These are phyloP conservation scores for Sporobolomyces roseus DNA, from an alignment of 768 basidiomycete genomes.

Conservation along the genomic window DNA sequence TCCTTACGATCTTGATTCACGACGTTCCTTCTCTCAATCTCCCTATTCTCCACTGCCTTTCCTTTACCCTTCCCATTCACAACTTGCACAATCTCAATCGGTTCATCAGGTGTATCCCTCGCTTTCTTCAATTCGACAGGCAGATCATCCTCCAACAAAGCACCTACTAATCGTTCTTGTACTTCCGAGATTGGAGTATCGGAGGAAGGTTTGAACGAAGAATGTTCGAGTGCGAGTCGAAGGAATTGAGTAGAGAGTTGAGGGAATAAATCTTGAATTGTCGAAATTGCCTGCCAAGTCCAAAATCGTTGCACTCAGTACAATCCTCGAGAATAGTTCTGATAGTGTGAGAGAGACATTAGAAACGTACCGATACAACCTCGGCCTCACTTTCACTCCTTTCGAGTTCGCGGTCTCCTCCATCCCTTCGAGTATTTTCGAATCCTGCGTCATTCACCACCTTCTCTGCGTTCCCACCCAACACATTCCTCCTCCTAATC, in stretches of 20 bases:
- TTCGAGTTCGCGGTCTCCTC: background rate
- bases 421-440: background rate
- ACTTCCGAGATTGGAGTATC: constrained; percentile 40
- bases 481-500: background rate
- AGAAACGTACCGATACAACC: background rate
- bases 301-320: no score
- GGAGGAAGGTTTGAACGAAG: constrained; percentile 22
- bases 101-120: no score
- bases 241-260: constrained; percentile 60
- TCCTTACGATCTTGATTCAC: constrained; percentile 19
- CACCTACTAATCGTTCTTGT: background rate
- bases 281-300: constrained; percentile 54
- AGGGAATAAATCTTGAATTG: constrained; percentile 74
- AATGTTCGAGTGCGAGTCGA: constrained; percentile 18
- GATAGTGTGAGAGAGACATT: no score
- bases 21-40: constrained; percentile 40
- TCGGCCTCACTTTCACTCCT: background rate
- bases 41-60: background rate
- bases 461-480: constrained; percentile 12
- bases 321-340: background rate
- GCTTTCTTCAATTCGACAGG: background rate
- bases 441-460: no score
- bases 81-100: background rate
- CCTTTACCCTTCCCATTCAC: background rate
- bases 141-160: background rate